Evolutionary conservation across 2,329 filamentous ascomycete species (phyloP).

Genomic region (Pochonia chlamydosporia): DNA sequence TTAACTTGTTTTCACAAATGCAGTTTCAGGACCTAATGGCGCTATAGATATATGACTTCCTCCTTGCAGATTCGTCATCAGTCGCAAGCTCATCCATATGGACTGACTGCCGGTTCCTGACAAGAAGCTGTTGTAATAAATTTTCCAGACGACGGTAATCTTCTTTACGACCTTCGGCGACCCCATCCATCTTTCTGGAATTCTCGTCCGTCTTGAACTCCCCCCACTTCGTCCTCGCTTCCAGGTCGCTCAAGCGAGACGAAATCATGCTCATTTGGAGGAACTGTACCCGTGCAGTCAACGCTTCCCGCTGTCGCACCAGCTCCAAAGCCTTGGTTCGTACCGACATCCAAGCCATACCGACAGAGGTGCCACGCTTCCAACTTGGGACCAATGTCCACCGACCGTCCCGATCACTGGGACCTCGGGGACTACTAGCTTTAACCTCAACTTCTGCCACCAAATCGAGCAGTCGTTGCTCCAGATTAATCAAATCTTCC

Average conservation of each 20-base stretch:
- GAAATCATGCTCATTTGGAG: slow-evolving; percentile 43
- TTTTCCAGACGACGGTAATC: neutral
- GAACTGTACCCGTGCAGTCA: slow-evolving; percentile 40
- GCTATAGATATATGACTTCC: neutral
- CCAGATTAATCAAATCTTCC: slow-evolving; percentile 38
- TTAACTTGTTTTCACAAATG: too few species aligned
- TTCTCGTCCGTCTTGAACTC: slow-evolving; percentile 16
- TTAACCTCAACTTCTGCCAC: slow-evolving; percentile 35
- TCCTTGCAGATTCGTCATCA: neutral
- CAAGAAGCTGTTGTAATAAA: neutral
- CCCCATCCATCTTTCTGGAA: slow-evolving; percentile 18
- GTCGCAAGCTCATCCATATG: neutral
- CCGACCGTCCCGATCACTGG: slow-evolving; percentile 14
- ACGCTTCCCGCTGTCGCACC: slow-evolving; percentile 37
- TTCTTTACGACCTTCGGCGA: slow-evolving; percentile 10
- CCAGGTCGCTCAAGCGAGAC: slow-evolving; percentile 32
- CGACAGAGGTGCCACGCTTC: slow-evolving; percentile 32
- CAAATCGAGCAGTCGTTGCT: slow-evolving; percentile 38
- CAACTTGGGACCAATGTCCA: slow-evolving; percentile 35
- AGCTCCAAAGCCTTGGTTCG: slow-evolving; percentile 38
- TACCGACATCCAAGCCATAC: slow-evolving; percentile 39
- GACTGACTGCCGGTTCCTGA: neutral
- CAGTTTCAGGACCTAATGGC: neutral
- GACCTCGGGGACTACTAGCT: slow-evolving; percentile 10
- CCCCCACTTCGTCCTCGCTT: slow-evolving; percentile 23